Evolutionary conservation across 2,329 filamentous ascomycete species (phyloP).

Genomic region (Cladosporium sp.): DNA sequence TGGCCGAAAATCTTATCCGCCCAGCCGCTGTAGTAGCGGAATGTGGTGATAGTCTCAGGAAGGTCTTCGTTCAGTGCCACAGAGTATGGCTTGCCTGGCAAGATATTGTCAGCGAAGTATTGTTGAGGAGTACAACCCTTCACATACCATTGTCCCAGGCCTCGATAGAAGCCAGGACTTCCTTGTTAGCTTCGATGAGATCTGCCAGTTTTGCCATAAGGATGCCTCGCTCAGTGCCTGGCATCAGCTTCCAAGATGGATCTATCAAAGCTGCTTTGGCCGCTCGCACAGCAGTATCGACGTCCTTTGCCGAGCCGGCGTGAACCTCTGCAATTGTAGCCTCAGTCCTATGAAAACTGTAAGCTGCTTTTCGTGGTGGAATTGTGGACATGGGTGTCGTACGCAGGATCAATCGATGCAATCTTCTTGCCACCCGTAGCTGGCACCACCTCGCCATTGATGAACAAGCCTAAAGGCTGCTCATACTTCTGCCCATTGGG

Average conservation of each 20-base stretch:
- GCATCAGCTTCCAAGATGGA: constrained; percentile 57
- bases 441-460: constrained; percentile 75
- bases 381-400: constrained; percentile 23
- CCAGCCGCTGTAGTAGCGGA: constrained; percentile 82
- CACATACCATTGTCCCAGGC: constrained; percentile 63
- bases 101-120: neutral
- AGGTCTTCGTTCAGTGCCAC: constrained; percentile 67
- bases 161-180: constrained; percentile 72
- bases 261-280: constrained; percentile 63
- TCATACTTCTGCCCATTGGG: constrained; percentile 70
- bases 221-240: constrained; percentile 61
- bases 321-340: constrained; percentile 51
- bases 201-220: constrained; percentile 70
- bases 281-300: constrained; percentile 65
- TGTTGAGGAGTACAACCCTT: neutral
- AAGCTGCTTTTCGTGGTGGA: constrained; percentile 9
- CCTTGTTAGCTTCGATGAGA: constrained; percentile 67
- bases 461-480: constrained; percentile 74
- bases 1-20: constrained; percentile 82
- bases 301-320: constrained; percentile 63
- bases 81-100: constrained; percentile 62
- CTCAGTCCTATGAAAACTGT: constrained; percentile 22
- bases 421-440: constrained; percentile 56
- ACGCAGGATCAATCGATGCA: constrained; percentile 62
- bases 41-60: constrained; percentile 56